A percentile compares a stretch with the other conserved stretches of the same genome.
Evolutionary conservation across 495 filamentous ascomycete genomes (phyloP).

Genomic region (Penicillium flavigenum): DNA sequence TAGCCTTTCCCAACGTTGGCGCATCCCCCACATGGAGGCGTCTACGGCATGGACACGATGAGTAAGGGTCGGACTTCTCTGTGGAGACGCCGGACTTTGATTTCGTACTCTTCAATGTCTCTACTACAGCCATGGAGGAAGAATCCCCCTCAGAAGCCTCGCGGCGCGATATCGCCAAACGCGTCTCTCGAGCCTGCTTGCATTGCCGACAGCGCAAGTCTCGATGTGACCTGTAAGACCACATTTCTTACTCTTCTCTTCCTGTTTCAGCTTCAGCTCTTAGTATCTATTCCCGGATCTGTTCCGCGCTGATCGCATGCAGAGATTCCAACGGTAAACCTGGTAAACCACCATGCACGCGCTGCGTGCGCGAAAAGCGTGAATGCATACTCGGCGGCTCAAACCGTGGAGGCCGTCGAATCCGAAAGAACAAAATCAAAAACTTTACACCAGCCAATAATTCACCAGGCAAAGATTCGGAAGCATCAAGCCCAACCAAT

Average conservation of each 20-base stretch:
- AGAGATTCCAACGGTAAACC: background rate
- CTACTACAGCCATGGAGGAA: constrained; percentile 2
- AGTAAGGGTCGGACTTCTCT: constrained; percentile 6
- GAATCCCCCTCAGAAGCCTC: constrained; percentile 9
- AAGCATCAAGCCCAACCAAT: constrained; percentile 30
- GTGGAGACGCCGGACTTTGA: background rate
- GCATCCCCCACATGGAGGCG: constrained; percentile 1
- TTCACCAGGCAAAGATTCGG: constrained; percentile 31
- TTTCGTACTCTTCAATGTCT: constrained; percentile 2
- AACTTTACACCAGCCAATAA: constrained; percentile 36
- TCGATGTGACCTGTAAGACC: constrained; percentile 61
- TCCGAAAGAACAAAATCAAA: constrained; percentile 52
- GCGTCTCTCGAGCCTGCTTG: constrained; percentile 61
- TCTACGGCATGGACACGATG: background rate
- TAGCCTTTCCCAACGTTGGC: background rate
- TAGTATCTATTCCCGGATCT: constrained; percentile 14
- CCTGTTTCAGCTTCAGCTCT: background rate
- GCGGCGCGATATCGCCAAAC: constrained; percentile 42
- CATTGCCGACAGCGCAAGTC: constrained; percentile 63
- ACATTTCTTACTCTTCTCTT: background rate
- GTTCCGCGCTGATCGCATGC: constrained; percentile 20
- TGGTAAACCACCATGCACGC: constrained; percentile 55
- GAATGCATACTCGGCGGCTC: constrained; percentile 62
- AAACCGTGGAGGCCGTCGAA: constrained; percentile 61
- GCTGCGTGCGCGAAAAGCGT: constrained; percentile 57